A percentile compares a stretch with the other conserved stretches of the same genome.
These are phyloP conservation scores for Sclerotinia minor DNA, from an alignment of 2,329 filamentous ascomycete genomes.

Conservation along the genomic window DNA sequence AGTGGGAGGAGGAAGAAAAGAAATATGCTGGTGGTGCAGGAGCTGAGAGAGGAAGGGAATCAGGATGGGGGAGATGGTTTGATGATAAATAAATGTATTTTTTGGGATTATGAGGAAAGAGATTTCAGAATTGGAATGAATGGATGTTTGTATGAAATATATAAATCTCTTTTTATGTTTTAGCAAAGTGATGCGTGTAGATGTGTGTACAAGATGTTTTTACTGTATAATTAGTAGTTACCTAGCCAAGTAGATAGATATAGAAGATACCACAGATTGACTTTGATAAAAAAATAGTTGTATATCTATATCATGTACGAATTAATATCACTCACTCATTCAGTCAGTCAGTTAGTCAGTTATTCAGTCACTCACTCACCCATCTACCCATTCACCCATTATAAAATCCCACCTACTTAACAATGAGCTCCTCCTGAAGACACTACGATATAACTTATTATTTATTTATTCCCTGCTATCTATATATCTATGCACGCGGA, in stretches of 20 bases:
- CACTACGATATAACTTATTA: too few species aligned
- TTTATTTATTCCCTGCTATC: too few species aligned
- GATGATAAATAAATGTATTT: slow-evolving; percentile 30
- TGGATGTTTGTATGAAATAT: neutral
- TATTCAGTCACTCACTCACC: too few species aligned
- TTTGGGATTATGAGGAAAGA: neutral
- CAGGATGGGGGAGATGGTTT: slow-evolving; percentile 40
- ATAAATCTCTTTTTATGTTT: slow-evolving; percentile 6
- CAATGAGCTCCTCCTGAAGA: too few species aligned
- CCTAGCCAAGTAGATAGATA: neutral
- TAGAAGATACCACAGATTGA: neutral
- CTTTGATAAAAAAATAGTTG: too few species aligned
- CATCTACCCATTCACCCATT: too few species aligned
- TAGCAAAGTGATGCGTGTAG: neutral
- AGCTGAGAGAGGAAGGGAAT: slow-evolving; percentile 35
- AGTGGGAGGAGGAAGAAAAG: slow-evolving; percentile 71
- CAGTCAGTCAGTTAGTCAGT: too few species aligned
- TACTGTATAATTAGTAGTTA: neutral
- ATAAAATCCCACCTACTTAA: too few species aligned
- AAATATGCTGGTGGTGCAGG: slow-evolving; percentile 64
- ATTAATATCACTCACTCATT: too few species aligned
- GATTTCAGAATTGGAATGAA: neutral
- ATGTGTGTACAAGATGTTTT: neutral
- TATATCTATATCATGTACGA: neutral
- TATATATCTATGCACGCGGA: too few species aligned